Evolutionary conservation across 495 filamentous ascomycete species (phyloP), one percentile per base, ranked within the genome.

Genomic region (Aspergillus cavernicola): DNA sequence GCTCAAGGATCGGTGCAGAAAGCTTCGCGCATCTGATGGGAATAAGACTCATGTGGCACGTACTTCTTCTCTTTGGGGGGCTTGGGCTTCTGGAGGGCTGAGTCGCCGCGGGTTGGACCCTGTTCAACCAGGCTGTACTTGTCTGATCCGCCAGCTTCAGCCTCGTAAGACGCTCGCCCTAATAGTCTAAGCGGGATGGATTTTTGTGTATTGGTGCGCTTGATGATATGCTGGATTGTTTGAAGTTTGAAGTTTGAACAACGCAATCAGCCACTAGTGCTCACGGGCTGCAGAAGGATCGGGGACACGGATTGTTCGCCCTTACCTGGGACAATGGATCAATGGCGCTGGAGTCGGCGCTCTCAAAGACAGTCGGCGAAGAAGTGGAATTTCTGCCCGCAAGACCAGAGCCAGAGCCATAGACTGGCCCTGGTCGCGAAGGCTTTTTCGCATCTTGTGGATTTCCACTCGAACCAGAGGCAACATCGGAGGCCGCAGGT

Each of bases 141-240:
- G 58, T 74, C 78, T 46, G 73, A 69, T 44, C 79, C 74, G 56
- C 78, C 76, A 6, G 79, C 75, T 53, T 79, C 77, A 57, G 70
- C 69, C 61, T 75, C 75, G 51, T 82, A 68, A 48, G 71, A 79
- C 61, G 77, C 69, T 50, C 76, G 66, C 31, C 76, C 81, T 24
- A 87, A 82, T 43, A 87, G 67, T 58, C 85, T 87, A 35, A 84
- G 74, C 8, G 85, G 80, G 47, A 88, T 82, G 13, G 82, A 80
- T 48, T 80, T 83, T 55, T 87, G 82, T 16, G 86, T 89, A 66
- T 89, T 89, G 44, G 88, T 90, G 60, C 90, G 84, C 64, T 87
- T 81, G 48, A 92, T 80, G 45, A 96, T 96, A 65, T 95, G 81
- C 81, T 85, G 60, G 28, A 24, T 39, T 28, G 41, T 43, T 33